Evolutionary conservation across 805 yeast species (phyloP).

Genomic region (Hanseniaspora lindneri): DNA sequence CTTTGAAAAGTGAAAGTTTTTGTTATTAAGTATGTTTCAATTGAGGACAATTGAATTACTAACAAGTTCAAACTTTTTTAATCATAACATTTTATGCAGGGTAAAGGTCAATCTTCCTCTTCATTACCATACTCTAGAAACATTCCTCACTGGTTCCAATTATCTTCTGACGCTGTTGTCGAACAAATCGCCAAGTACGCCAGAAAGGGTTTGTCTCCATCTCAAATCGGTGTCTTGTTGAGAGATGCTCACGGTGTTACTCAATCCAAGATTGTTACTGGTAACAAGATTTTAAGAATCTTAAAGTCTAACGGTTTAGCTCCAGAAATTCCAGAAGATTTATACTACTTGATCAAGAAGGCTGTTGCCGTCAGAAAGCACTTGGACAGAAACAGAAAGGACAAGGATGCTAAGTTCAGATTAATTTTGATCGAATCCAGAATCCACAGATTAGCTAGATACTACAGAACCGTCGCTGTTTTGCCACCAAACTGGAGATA

Average conservation of each 20-base stretch:
- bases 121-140: conserved; percentile 98
- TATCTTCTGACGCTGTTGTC: conserved; percentile 85
- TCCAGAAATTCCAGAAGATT: conserved; percentile 99
- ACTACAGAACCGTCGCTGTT: conserved; percentile 99
- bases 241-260: conserved; percentile 99
- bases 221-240: conserved; percentile 97
- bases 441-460: conserved; percentile 99
- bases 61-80: conserved; percentile 4
- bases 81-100: conserved; percentile 39
- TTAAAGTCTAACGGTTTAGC: conserved; percentile 99
- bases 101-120: conserved; percentile 98
- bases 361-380: conserved; percentile 99
- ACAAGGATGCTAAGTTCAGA: conserved; percentile 99
- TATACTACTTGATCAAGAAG: conserved; percentile 97
- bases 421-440: conserved; percentile 99
- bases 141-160: conserved; percentile 99
- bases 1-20: neutral
- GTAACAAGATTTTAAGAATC: conserved; percentile 98
- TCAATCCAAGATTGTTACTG: conserved; percentile 93
- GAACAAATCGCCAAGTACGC: conserved; percentile 99
- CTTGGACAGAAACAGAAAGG: conserved; percentile 99
- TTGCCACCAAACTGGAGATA: conserved; percentile 99
- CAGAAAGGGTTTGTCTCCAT: conserved; percentile 99
- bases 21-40: conserved; percentile 2
- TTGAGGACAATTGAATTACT: conserved; percentile 15